Evolutionary conservation across 495 filamentous ascomycete species (phyloP).

Genomic region (Tricharina praecox): DNA sequence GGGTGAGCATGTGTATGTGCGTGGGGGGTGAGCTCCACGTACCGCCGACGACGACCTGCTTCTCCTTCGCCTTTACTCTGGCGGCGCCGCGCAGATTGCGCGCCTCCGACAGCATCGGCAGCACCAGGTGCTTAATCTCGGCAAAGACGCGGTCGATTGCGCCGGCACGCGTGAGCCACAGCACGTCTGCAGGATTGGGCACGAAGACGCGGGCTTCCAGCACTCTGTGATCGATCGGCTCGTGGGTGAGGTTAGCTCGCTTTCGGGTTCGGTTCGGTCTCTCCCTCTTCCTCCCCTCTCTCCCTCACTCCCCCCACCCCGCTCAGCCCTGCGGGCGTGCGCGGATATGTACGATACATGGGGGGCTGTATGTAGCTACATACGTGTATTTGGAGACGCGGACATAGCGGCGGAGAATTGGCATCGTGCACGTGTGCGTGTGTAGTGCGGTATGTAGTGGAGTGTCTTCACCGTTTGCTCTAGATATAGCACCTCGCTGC

Average conservation of each 20-base stretch:
- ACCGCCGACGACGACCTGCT: slow-evolving; percentile 79
- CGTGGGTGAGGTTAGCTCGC: not conserved
- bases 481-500: too few relatives aligned
- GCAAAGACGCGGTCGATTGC: slow-evolving; percentile 67
- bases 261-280: too few relatives aligned
- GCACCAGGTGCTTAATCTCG: slow-evolving; percentile 63
- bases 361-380: slow-evolving; percentile 1
- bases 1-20: too few relatives aligned
- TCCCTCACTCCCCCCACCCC: too few relatives aligned
- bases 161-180: slow-evolving; percentile 63
- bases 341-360: too few relatives aligned
- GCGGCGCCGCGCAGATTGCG: slow-evolving; percentile 35
- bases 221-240: slow-evolving; percentile 59
- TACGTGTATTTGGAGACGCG: slow-evolving; percentile 27
- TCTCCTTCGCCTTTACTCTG: slow-evolving; percentile 54
- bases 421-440: too few relatives aligned
- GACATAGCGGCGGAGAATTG: slow-evolving; percentile 24
- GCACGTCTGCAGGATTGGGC: slow-evolving; percentile 65
- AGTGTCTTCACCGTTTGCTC: too few relatives aligned
- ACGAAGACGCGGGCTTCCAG: slow-evolving; percentile 91
- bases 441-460: too few relatives aligned
- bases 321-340: too few relatives aligned
- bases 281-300: too few relatives aligned
- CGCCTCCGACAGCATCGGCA: slow-evolving; percentile 83
- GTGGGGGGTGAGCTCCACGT: too few relatives aligned